A percentile compares a stretch with the other conserved stretches of the same genome.
phyloP scores from a whole-genome alignment of 768 basidiomycete species.

The Tricholoma sp. region DNA sequence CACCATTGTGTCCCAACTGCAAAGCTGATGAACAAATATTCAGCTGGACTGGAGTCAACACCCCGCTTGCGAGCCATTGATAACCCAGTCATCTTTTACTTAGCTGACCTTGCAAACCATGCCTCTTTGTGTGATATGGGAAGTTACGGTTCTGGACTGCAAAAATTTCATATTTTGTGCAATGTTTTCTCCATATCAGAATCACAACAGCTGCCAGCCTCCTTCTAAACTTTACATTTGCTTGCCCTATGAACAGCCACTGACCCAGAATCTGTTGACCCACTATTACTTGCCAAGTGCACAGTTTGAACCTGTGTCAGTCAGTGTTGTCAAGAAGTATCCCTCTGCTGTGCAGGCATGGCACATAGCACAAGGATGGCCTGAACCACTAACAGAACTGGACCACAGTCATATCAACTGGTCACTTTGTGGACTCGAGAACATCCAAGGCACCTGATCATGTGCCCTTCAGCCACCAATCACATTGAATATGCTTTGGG shows the following conservation, averaged over 20 bases:
- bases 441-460: no score
- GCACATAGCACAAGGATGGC: no score
- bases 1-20: slow-evolving; percentile 18
- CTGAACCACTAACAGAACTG: slow-evolving; percentile 1
- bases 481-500: no score
- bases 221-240: slow-evolving; percentile 1
- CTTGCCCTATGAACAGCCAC: slow-evolving; percentile 3
- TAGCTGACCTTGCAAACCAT: neutral
- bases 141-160: no score
- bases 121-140: neutral
- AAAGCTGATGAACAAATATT: slow-evolving; percentile 20
- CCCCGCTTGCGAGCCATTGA: slow-evolving; percentile 14
- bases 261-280: no score
- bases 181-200: slow-evolving; percentile 2
- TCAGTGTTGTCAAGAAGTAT: slow-evolving; percentile 7
- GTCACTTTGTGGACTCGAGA: no score
- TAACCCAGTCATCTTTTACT: no score
- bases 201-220: neutral
- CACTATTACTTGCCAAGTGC: neutral
- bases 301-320: slow-evolving; percentile 9
- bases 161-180: slow-evolving; percentile 4
- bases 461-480: no score
- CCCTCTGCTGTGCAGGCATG: slow-evolving; percentile 8
- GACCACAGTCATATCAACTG: no score
- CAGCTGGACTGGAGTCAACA: no score